Evolutionary conservation across 306 rosid species (phyloP).

Genomic region (Mucuna pruriens): DNA sequence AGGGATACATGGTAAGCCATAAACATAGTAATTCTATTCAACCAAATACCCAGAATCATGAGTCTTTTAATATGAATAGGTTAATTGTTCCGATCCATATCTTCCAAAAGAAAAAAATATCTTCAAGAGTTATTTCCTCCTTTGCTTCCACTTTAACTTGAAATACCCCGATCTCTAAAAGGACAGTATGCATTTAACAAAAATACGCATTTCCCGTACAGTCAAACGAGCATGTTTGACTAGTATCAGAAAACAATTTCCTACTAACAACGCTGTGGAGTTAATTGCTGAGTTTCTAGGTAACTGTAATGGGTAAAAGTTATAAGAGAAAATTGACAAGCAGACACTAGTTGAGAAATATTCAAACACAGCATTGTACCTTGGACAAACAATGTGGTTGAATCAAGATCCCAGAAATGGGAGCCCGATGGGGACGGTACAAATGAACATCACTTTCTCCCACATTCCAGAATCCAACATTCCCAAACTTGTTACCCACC

Average conservation of each 20-base stretch:
- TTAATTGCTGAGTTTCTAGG: not conserved
- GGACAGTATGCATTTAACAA: too few species aligned
- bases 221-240: not conserved
- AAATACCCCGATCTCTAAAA: not conserved
- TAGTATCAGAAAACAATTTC: not conserved
- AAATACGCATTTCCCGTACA: not conserved
- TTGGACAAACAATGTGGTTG: constrained; percentile 68
- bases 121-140: too few species aligned
- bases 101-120: too few species aligned
- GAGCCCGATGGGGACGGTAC: constrained; percentile 71
- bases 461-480: constrained; percentile 80
- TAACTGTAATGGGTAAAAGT: not conserved
- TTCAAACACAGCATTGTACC: constrained; percentile 44
- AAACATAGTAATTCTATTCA: not conserved
- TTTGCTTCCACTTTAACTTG: not conserved
- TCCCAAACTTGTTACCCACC: constrained; percentile 72
- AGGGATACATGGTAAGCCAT: not conserved
- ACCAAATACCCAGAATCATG: too few species aligned
- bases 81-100: too few species aligned
- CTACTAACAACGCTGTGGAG: not conserved
- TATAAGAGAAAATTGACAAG: not conserved
- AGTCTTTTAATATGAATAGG: too few species aligned
- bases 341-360: not conserved
- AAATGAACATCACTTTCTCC: constrained; percentile 52
- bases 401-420: constrained; percentile 73